These are phyloP conservation scores for Fomes fomentarius DNA, from an alignment of 1,284 basidiomycete species.

Conservation along the genomic window DNA sequence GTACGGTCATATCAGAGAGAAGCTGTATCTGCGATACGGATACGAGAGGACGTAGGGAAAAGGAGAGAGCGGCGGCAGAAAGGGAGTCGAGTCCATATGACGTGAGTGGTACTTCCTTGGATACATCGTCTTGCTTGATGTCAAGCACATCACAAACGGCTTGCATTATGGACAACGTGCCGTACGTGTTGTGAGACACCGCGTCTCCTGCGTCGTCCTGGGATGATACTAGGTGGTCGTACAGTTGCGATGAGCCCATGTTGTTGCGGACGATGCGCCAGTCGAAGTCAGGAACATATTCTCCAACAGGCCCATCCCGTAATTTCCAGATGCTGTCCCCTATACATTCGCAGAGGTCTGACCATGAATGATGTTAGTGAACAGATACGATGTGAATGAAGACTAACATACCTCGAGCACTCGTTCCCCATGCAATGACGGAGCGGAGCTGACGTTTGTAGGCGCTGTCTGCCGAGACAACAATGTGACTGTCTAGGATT, in stretches of 20 bases:
- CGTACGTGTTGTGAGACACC: background rate
- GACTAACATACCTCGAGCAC: slow-evolving; percentile 29
- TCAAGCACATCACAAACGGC: slow-evolving; percentile 32
- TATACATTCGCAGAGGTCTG: slow-evolving; percentile 38
- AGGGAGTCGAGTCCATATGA: slow-evolving; percentile 46
- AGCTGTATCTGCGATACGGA: slow-evolving; percentile 41
- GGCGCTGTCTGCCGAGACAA: slow-evolving; percentile 10
- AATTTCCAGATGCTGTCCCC: slow-evolving; percentile 32
- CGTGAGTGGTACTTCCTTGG: slow-evolving; percentile 40
- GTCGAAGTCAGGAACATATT: slow-evolving; percentile 36
- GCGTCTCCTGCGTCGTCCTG: background rate
- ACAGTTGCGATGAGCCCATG: slow-evolving; percentile 27
- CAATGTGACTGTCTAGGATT: slow-evolving; percentile 33
- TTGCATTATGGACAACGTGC: slow-evolving; percentile 5
- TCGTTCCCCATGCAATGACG: slow-evolving; percentile 32
- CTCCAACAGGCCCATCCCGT: slow-evolving; percentile 21
- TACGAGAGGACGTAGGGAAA: slow-evolving; percentile 33
- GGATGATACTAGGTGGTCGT: slow-evolving; percentile 26
- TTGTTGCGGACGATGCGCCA: slow-evolving; percentile 29
- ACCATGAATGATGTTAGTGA: too few species aligned
- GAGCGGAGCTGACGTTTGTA: slow-evolving; percentile 20
- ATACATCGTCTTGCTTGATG: slow-evolving; percentile 36
- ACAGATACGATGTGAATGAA: background rate
- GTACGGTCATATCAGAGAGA: slow-evolving; percentile 33
- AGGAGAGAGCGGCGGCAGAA: slow-evolving; percentile 37